Conservation (phyloP, 352 stramenopile species). For the Globisporangium viniferum region DNA sequence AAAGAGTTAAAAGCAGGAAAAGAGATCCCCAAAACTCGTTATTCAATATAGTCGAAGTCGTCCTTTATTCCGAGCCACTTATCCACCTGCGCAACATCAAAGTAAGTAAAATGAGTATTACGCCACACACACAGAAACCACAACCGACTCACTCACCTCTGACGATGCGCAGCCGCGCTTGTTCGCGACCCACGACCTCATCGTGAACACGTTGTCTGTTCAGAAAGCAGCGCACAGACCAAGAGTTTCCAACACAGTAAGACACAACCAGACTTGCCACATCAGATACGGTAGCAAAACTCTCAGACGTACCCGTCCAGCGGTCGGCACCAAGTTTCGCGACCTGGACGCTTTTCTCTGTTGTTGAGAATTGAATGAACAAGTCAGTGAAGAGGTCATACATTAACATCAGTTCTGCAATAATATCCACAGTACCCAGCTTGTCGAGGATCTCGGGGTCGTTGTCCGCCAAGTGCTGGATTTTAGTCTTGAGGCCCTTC, state of each 20-base stretch:
- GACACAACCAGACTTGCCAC: neutral
- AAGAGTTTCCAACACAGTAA: neutral
- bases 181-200: slow-evolving; percentile 77
- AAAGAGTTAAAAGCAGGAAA: neutral
- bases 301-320: slow-evolving; percentile 55
- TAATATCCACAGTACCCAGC: slow-evolving; percentile 30
- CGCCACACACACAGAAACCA: neutral
- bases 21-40: neutral
- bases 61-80: slow-evolving; percentile 87
- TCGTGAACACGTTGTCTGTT: slow-evolving; percentile 78
- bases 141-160: slow-evolving; percentile 32
- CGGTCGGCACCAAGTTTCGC: slow-evolving; percentile 70
- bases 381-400: neutral
- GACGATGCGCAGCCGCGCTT: slow-evolving; percentile 63
- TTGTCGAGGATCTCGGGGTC: slow-evolving; percentile 65
- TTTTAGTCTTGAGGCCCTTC: slow-evolving; percentile 41
- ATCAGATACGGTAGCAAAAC: neutral
- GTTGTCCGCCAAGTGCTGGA: slow-evolving; percentile 71
- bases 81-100: slow-evolving; percentile 46
- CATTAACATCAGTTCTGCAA: neutral
- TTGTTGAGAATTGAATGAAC: neutral
- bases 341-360: slow-evolving; percentile 52
- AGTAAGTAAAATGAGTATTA: neutral
- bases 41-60: slow-evolving; percentile 84
- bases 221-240: neutral